Evolutionary conservation across 495 filamentous ascomycete species (phyloP).

Genomic region (Aspergillus sclerotioniger): DNA sequence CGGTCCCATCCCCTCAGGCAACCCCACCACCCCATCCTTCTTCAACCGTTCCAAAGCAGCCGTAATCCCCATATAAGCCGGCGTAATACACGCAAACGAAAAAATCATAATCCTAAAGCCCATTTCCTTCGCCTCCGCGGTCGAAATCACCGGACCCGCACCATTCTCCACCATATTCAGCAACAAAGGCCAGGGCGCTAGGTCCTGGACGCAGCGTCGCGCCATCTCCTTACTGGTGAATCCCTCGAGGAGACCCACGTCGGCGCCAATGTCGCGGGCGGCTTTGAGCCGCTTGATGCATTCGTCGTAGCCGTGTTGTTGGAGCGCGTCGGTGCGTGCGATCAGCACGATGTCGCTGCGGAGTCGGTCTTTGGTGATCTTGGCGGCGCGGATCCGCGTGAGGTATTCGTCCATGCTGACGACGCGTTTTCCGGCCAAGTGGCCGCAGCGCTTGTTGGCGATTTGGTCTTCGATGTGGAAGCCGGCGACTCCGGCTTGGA

Average conservation of each 20-base stretch:
- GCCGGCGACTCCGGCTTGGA: slow-evolving; percentile 64
- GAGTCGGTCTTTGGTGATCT: slow-evolving; percentile 45
- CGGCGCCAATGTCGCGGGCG: slow-evolving; percentile 56
- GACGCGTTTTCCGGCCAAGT: slow-evolving; percentile 60
- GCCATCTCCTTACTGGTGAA: slow-evolving; percentile 56
- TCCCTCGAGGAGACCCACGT: slow-evolving; percentile 66
- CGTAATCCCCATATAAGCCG: slow-evolving; percentile 53
- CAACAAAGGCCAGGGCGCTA: slow-evolving; percentile 58
- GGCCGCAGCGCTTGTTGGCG: slow-evolving; percentile 63
- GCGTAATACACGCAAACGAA: slow-evolving; percentile 50
- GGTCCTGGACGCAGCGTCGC: slow-evolving; percentile 48
- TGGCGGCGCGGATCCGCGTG: slow-evolving; percentile 55
- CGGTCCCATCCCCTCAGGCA: slow-evolving; percentile 45
- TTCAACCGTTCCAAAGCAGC: slow-evolving; percentile 44
- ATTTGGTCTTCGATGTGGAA: slow-evolving; percentile 75
- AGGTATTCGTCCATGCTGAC: slow-evolving; percentile 52
- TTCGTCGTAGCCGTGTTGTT: slow-evolving; percentile 61
- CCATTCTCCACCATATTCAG: slow-evolving; percentile 66
- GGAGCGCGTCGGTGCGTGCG: slow-evolving; percentile 67
- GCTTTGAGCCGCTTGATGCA: slow-evolving; percentile 54
- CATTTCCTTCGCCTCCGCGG: slow-evolving; percentile 55
- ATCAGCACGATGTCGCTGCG: slow-evolving; percentile 64
- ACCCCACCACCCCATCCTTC: slow-evolving; percentile 47
- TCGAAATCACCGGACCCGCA: slow-evolving; percentile 54
- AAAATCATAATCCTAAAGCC: slow-evolving; percentile 66